Conservation (phyloP, 352 stramenopile species). For the Globisporangium splendens region DNA sequence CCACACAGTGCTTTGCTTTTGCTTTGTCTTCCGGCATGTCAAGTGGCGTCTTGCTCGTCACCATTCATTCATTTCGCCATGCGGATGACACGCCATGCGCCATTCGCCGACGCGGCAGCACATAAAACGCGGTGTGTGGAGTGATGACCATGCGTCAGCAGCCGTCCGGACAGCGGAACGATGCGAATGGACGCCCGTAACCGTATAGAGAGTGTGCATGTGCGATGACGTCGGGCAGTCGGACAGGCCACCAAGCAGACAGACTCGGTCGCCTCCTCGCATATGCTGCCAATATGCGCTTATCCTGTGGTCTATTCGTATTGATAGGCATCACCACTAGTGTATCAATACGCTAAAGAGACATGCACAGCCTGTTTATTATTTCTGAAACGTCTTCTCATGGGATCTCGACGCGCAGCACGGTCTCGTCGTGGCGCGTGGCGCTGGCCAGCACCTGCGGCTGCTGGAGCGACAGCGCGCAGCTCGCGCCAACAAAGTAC, state of each 20-base stretch:
- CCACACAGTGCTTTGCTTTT: too few relatives aligned
- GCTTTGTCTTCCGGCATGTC: too few relatives aligned
- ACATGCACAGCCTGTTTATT: not conserved
- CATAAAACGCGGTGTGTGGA: not conserved
- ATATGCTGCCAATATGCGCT: not conserved
- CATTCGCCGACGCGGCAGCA: not conserved
- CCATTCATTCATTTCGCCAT: too few relatives aligned
- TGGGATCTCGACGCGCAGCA: slow-evolving; percentile 54
- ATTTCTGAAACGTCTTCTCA: slow-evolving; percentile 2
- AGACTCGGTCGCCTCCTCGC: not conserved
- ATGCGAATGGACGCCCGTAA: not conserved
- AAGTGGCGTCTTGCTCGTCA: too few relatives aligned
- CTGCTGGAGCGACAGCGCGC: slow-evolving; percentile 59
- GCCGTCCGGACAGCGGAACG: not conserved
- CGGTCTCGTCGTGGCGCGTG: slow-evolving; percentile 45
- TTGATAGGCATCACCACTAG: not conserved
- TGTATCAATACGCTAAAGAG: not conserved
- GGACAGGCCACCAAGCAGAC: not conserved
- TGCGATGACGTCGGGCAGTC: not conserved
- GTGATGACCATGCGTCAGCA: not conserved
- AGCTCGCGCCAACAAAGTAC: slow-evolving; percentile 80
- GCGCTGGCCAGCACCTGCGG: slow-evolving; percentile 46
- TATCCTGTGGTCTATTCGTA: not conserved
- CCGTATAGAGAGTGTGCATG: too few relatives aligned
- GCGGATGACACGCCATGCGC: too few relatives aligned